These are phyloP conservation scores for Naganishia liquefaciens DNA, from an alignment of 1,284 basidiomycete genomes.

Conservation along the genomic window DNA sequence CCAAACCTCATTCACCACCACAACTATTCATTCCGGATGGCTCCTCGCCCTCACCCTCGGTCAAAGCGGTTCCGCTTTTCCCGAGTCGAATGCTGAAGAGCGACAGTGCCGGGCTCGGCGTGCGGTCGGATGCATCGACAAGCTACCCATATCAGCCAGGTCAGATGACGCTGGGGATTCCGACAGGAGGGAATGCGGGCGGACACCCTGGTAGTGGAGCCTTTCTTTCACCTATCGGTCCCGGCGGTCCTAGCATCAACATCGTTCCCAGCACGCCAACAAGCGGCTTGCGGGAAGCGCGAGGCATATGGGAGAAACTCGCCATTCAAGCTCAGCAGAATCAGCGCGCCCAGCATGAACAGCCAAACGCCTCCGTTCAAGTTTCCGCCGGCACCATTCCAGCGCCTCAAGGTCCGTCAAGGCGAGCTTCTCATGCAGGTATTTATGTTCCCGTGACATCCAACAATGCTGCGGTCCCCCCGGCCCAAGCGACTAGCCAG, in stretches of 20 bases:
- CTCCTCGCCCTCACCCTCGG: conserved; percentile 45
- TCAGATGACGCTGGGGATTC: conserved; percentile 31
- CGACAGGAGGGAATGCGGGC: conserved; percentile 24
- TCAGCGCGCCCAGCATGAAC: conserved; percentile 35
- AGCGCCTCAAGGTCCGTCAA: conserved; percentile 13
- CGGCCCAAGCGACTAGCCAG: not conserved
- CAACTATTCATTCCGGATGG: conserved; percentile 50
- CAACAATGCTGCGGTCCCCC: not conserved
- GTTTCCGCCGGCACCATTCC: conserved; percentile 10
- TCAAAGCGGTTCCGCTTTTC: conserved; percentile 37
- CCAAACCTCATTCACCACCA: conserved; percentile 53
- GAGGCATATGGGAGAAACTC: conserved; percentile 48
- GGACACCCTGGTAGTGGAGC: conserved; percentile 9
- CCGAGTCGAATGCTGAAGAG: conserved; percentile 5
- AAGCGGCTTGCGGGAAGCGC: conserved; percentile 48
- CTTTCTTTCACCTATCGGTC: conserved; percentile 34
- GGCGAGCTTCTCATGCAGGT: conserved; percentile 31
- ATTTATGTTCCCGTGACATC: conserved; percentile 24
- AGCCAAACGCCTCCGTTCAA: conserved; percentile 32
- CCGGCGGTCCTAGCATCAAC: conserved; percentile 53
- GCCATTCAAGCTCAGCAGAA: conserved; percentile 44
- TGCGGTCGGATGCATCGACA: too few species aligned
- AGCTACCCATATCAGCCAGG: conserved; percentile 24
- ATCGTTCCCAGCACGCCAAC: conserved; percentile 55
- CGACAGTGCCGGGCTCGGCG: not conserved